phyloP scores from a whole-genome alignment of 192 early-diverging fungal genomes.

The Paraglomus brasilianum region DNA sequence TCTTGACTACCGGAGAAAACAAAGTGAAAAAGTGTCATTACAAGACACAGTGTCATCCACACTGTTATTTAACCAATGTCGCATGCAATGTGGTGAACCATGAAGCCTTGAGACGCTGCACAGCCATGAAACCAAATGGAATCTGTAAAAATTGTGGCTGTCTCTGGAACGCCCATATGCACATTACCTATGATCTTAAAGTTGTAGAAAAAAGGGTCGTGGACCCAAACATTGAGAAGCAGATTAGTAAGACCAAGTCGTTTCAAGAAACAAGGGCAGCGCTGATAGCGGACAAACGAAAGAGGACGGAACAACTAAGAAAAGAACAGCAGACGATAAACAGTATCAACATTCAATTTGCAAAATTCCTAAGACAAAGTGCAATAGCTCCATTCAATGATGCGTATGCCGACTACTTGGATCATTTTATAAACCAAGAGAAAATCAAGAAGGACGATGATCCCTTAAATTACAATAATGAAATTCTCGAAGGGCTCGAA shows the following conservation, averaged over 20 bases:
- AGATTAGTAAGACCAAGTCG: constrained; percentile 22
- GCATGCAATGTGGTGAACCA: constrained; percentile 24
- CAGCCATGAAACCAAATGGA: constrained; percentile 27
- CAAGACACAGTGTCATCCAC: constrained; percentile 33
- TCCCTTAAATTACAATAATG: constrained; percentile 19
- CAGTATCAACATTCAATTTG: constrained; percentile 27
- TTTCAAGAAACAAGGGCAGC: constrained; percentile 12
- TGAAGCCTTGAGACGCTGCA: constrained; percentile 24
- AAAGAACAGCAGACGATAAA: constrained; percentile 31
- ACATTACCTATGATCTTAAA: constrained; percentile 15
- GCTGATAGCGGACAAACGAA: constrained; percentile 14
- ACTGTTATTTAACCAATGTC: constrained; percentile 32
- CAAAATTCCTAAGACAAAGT: constrained; percentile 36
- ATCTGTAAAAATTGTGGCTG: constrained; percentile 35
- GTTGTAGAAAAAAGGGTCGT: constrained; percentile 27
- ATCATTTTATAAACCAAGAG: constrained; percentile 33
- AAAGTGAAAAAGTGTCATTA: constrained; percentile 32
- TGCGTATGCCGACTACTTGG: constrained; percentile 30
- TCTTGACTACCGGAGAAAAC: neutral
- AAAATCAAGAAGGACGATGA: constrained; percentile 25
- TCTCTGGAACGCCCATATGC: constrained; percentile 34
- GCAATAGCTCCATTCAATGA: constrained; percentile 33
- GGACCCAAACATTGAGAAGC: constrained; percentile 24
- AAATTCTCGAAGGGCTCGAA: constrained; percentile 19
- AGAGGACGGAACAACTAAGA: constrained; percentile 9